Evolutionary conservation across 1,284 basidiomycete genomes (phyloP), one percentile per base, ranked within the genome.

Genomic region (Cerrena zonata): DNA sequence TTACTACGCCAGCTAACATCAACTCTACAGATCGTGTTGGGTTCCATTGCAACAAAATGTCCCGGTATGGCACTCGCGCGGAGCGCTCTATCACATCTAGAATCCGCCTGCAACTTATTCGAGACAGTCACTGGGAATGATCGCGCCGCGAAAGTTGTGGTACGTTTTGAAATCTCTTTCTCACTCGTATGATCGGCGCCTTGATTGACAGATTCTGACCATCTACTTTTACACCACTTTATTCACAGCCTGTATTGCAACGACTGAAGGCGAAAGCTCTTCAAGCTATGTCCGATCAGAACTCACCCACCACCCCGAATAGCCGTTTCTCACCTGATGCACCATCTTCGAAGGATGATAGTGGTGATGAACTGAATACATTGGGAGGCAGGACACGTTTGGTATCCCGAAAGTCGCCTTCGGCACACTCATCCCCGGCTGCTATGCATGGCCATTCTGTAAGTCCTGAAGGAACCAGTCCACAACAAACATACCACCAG

Each of bases 371-470:
- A 52, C 60, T 84, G 27, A 74, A 78, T 3, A 76, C 74, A 2
- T 72, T 84, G 15, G 77, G 79, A 18, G 82, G 82, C 2, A 76
- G 77, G 66, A 83, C 80, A 2, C 73, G 81, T 15, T 71, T 84
- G 2, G 77, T 85, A 0, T 66, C 80, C 1, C 74, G 77, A n/a
- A 74, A 75, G 48, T 72, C 76, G 2, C 72, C 76, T 1, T 76
- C 78, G 0, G 71, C 74, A 7, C 72, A 78, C 1, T 72, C 75
- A 2, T 69, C 68, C 7, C 65, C 69, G 5, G 59, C 60, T 21
- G 61, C 53, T 23, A 53, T 51, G 22, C 48, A 58, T 58, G 44
- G 44, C 18, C 44, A 23, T 15, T 15, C 44, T 15, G 21, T n/a
- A 7, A 47, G 46, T 38, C 41, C 38, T 12, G 15, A 40, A 4